Conservation (phyloP, 2,329 filamentous ascomycete species). For the Fusarium nurragi region DNA sequence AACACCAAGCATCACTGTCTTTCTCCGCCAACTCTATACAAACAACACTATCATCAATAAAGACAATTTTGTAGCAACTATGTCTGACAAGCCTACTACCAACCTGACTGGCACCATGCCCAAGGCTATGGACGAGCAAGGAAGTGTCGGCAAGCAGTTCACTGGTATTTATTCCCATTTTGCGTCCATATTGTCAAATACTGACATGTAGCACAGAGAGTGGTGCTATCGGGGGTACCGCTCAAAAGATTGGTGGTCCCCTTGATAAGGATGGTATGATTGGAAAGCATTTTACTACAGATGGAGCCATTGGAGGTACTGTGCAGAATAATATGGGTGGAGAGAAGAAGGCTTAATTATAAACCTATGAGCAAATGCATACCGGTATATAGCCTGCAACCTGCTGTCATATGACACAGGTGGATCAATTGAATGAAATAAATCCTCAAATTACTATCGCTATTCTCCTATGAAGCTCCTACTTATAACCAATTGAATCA, state of each 20-base stretch:
- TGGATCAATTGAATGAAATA: neutral
- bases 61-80: neutral
- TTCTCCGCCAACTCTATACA: neutral
- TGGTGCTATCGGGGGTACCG: constrained; percentile 61
- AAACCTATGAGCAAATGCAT: neutral
- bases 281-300: constrained; percentile 64
- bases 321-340: constrained; percentile 59
- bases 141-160: constrained; percentile 65
- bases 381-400: neutral
- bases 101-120: constrained; percentile 40
- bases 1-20: neutral
- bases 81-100: constrained; percentile 28
- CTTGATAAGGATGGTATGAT: constrained; percentile 61
- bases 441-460: neutral
- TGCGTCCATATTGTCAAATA: fast-evolving
- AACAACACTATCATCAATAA: neutral
- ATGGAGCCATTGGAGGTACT: constrained; percentile 62
- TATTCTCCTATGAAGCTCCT: no score
- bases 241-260: constrained; percentile 61
- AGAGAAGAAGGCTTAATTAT: constrained; percentile 41
- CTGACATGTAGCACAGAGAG: constrained; percentile 45
- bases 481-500: no score
- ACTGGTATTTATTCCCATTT: constrained; percentile 50
- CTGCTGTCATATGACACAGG: neutral
- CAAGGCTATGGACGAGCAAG: constrained; percentile 58